A percentile compares a stretch with the other conserved stretches of the same genome.
phyloP scores from a whole-genome alignment of 352 stramenopile genomes.

The Globisporangium barbulae region DNA sequence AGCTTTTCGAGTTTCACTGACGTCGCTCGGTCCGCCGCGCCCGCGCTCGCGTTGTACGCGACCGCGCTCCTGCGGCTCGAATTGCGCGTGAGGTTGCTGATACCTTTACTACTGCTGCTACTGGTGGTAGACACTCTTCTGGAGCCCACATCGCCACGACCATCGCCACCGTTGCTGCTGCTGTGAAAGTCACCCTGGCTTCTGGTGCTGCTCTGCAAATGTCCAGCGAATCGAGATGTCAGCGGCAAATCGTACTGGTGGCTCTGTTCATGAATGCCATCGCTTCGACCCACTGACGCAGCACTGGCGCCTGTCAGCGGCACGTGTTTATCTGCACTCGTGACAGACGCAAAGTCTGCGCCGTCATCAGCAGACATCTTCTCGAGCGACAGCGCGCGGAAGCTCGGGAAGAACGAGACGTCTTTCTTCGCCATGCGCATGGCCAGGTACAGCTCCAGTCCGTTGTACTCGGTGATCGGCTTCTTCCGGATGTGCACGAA shows the following conservation, averaged over 20 bases:
- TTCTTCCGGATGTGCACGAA: slow-evolving; percentile 84
- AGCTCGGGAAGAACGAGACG: slow-evolving; percentile 72
- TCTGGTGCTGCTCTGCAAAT: not conserved
- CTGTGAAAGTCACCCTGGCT: not conserved
- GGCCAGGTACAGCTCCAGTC: slow-evolving; percentile 75
- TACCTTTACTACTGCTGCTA: not conserved
- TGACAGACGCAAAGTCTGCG: not conserved
- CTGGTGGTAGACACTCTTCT: not conserved
- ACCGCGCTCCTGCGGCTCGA: not conserved
- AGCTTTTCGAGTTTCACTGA: slow-evolving; percentile 46
- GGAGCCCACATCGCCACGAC: not conserved
- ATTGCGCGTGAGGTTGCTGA: not conserved
- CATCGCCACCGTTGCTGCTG: not conserved
- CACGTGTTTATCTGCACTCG: slow-evolving; percentile 8
- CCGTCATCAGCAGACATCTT: slow-evolving; percentile 9
- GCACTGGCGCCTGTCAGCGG: not conserved
- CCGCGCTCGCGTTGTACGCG: not conserved
- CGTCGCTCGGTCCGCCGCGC: slow-evolving; percentile 17
- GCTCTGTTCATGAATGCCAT: not conserved
- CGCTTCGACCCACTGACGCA: not conserved
- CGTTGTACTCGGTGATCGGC: slow-evolving; percentile 72
- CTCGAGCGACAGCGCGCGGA: slow-evolving; percentile 54
- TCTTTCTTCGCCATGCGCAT: slow-evolving; percentile 76
- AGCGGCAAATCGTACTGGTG: not conserved
- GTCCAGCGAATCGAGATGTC: slow-evolving; percentile 5